Evolutionary conservation across 2,329 filamentous ascomycete species (phyloP).

Genomic region (Macrophomina pseudophaseolina): DNA sequence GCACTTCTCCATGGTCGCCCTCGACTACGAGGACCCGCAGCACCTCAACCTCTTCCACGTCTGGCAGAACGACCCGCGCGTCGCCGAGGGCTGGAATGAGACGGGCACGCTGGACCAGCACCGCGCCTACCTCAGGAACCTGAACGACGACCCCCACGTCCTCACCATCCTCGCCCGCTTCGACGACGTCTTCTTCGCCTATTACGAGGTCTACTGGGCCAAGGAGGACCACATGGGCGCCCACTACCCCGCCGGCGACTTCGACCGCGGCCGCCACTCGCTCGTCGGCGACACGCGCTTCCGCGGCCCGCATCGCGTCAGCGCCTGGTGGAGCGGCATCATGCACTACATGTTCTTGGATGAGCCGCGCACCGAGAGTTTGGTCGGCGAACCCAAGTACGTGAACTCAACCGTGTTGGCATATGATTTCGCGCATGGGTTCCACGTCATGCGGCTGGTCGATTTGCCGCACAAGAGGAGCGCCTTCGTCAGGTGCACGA

Average conservation of each 20-base stretch:
- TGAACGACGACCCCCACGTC: slow-evolving; percentile 74
- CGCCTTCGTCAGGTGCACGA: slow-evolving; percentile 67
- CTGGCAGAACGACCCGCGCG: slow-evolving; percentile 85
- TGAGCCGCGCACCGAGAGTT: slow-evolving; percentile 59
- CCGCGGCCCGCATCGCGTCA: slow-evolving; percentile 61
- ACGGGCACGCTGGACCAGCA: slow-evolving; percentile 78
- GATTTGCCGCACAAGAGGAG: slow-evolving; percentile 75
- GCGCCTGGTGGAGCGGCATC: slow-evolving; percentile 62
- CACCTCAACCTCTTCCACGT: slow-evolving; percentile 75
- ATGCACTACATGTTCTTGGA: slow-evolving; percentile 67
- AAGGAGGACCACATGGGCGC: slow-evolving; percentile 66
- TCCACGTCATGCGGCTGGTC: slow-evolving; percentile 73
- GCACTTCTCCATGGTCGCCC: slow-evolving; percentile 75
- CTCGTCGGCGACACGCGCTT: slow-evolving; percentile 63
- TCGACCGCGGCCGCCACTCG: slow-evolving; percentile 65
- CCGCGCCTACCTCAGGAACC: slow-evolving; percentile 69
- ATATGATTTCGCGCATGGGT: slow-evolving; percentile 76
- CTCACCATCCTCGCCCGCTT: slow-evolving; percentile 73
- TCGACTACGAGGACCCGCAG: slow-evolving; percentile 68
- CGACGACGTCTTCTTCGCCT: slow-evolving; percentile 73
- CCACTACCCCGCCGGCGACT: slow-evolving; percentile 61
- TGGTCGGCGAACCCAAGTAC: slow-evolving; percentile 73
- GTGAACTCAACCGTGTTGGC: slow-evolving; percentile 72
- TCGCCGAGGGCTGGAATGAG: slow-evolving; percentile 80
- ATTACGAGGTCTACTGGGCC: slow-evolving; percentile 83